phyloP scores from a whole-genome alignment of 768 basidiomycete genomes.

The Mrakia gelida region DNA sequence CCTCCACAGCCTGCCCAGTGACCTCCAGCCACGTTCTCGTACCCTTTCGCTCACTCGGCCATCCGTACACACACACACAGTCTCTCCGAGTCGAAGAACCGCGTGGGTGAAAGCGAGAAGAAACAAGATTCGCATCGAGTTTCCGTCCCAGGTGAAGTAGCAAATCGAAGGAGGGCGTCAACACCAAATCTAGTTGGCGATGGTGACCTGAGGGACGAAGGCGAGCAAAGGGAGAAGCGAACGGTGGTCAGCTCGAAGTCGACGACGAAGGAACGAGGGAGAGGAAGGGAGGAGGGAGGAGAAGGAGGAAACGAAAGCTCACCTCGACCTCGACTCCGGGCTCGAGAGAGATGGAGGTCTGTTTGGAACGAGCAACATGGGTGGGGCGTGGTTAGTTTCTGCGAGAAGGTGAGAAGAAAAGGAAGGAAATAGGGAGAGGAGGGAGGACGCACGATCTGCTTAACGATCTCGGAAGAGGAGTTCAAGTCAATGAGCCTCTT shows the following conservation, averaged over 20 bases:
- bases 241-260: neutral
- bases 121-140: neutral
- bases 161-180: neutral
- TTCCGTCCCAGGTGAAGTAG: neutral
- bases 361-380: constrained; percentile 29
- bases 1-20: too few species aligned
- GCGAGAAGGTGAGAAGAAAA: neutral
- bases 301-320: constrained; percentile 42
- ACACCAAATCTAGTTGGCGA: constrained; percentile 18
- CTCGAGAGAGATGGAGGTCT: constrained; percentile 99
- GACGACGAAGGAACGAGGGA: neutral
- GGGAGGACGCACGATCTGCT: constrained; percentile 80
- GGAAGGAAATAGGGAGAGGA: neutral
- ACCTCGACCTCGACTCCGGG: constrained; percentile 99
- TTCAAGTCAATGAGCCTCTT: constrained; percentile 99
- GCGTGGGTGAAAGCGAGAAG: neutral
- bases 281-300: neutral
- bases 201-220: neutral
- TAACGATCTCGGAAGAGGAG: constrained; percentile 98
- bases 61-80: too few species aligned
- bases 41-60: too few species aligned
- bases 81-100: too few species aligned
- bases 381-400: neutral
- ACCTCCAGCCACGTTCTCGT: too few species aligned
- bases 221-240: neutral